phyloP scores from a whole-genome alignment of 176 grass and related monocot species.

The Bonia amplexicaulis region DNA sequence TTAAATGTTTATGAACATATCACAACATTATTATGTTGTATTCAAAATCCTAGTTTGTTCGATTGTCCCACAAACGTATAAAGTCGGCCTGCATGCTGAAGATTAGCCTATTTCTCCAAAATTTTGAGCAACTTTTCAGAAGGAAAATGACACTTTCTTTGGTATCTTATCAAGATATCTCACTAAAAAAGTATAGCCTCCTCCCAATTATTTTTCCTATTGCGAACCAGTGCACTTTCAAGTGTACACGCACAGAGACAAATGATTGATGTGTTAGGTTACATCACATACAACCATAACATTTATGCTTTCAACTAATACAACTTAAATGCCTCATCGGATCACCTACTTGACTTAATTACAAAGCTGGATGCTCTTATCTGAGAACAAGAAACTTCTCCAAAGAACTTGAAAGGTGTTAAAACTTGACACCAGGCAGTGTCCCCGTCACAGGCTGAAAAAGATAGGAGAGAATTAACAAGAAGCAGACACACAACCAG shows the following conservation, averaged over 20 bases:
- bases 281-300: slow-evolving; percentile 1
- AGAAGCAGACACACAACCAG: slow-evolving; percentile 13
- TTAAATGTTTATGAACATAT: not conserved
- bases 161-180: not conserved
- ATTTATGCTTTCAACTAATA: slow-evolving; percentile 23
- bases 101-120: not conserved
- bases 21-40: not conserved
- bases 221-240: slow-evolving; percentile 1
- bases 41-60: not conserved
- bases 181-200: not conserved
- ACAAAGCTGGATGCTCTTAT: not conserved
- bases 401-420: not conserved
- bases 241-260: slow-evolving; percentile 18
- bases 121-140: not conserved
- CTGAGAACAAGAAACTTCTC: not conserved
- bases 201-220: not conserved
- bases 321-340: slow-evolving; percentile 12
- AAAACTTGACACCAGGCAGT: not conserved
- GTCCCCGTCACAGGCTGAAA: not conserved
- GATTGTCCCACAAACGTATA: not conserved
- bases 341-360: slow-evolving; percentile 15
- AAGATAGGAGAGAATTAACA: not conserved
- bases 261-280: slow-evolving; percentile 2
- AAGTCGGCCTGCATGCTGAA: not conserved
- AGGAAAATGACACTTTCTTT: not conserved